phyloP scores from a whole-genome alignment of 352 stramenopile genomes.

The Pelagophyceae sp. region DNA sequence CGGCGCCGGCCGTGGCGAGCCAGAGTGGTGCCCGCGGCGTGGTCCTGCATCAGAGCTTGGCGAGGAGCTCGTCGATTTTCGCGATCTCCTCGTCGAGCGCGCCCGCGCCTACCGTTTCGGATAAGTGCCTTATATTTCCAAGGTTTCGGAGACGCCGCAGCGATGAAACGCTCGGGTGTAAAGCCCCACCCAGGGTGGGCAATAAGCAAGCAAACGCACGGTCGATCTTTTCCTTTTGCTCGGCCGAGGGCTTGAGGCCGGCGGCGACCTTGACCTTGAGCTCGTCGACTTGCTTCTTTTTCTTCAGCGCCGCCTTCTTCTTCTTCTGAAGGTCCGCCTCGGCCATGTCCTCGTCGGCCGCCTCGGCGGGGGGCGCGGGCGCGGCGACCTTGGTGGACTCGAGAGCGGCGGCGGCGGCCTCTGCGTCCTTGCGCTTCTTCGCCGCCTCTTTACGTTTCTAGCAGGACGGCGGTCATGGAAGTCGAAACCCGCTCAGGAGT shows the following conservation, averaged over 20 bases:
- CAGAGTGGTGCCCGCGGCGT: too few relatives aligned
- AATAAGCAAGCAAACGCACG: too few relatives aligned
- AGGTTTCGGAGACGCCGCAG: not conserved
- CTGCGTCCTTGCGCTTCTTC: constrained; percentile 32
- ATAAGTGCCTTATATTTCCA: too few relatives aligned
- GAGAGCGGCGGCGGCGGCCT: constrained; percentile 1
- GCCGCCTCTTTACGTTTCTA: constrained; percentile 40
- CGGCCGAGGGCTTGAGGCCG: constrained; percentile 17
- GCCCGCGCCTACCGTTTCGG: not conserved
- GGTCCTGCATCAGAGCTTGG: not conserved
- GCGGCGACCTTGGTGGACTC: not conserved
- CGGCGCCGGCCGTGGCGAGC: too few relatives aligned
- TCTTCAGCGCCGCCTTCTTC: constrained; percentile 60
- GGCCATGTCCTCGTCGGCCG: constrained; percentile 10
- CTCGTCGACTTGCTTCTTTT: constrained; percentile 63
- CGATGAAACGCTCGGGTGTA: not conserved
- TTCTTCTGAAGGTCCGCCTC: constrained; percentile 49
- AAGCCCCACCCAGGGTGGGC: too few relatives aligned
- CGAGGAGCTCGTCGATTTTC: not conserved
- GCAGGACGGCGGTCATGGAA: too few relatives aligned
- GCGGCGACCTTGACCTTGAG: constrained; percentile 53
- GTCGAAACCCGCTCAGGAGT: too few relatives aligned
- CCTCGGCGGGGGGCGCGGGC: not conserved
- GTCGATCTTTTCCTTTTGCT: constrained; percentile 26
- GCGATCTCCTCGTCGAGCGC: not conserved